These are phyloP conservation scores for Tylopilus sp. DNA, from an alignment of 1,284 basidiomycete genomes.

Conservation along the genomic window DNA sequence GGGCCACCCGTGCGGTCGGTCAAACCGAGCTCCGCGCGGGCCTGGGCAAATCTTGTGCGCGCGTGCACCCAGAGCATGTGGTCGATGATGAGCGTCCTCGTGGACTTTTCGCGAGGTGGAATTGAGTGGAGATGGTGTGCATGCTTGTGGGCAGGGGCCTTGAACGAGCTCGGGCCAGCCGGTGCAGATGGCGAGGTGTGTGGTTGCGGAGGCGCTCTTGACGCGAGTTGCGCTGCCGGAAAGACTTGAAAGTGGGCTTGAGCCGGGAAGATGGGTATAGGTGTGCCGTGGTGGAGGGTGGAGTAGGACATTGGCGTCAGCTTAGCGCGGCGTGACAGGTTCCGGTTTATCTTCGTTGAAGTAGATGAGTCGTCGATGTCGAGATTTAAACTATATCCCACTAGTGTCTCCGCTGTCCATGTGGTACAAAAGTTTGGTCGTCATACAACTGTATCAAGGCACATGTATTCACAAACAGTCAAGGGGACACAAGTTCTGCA, in stretches of 20 bases:
- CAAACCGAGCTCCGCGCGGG: conserved; percentile 83
- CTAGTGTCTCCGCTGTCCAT: too few relatives aligned
- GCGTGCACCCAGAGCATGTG: conserved; percentile 87
- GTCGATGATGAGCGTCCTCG: conserved; percentile 83
- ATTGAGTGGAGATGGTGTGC: conserved; percentile 69
- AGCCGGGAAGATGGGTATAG: conserved; percentile 26
- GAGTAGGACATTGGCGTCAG: conserved; percentile 42
- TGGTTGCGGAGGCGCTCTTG: conserved; percentile 15
- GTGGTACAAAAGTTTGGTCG: not conserved
- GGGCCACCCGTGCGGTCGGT: conserved; percentile 79
- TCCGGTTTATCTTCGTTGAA: conserved; percentile 40
- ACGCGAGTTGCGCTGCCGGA: conserved; percentile 16
- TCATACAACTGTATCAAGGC: not conserved
- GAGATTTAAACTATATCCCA: too few relatives aligned
- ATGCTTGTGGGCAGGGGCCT: conserved; percentile 50
- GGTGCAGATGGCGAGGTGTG: conserved; percentile 25
- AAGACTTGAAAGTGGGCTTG: conserved; percentile 35
- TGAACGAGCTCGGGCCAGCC: conserved; percentile 33
- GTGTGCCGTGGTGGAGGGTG: conserved; percentile 15
- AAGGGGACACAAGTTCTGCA: conserved; percentile 21
- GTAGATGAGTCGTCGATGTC: not conserved
- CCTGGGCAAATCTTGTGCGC: conserved; percentile 83
- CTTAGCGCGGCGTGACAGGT: conserved; percentile 6
- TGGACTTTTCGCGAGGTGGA: conserved; percentile 82
- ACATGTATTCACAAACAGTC: not conserved